These are phyloP conservation scores for Centrapalus pauciflorus DNA, from an alignment of 129 eudicot genomes.

Conservation along the genomic window DNA sequence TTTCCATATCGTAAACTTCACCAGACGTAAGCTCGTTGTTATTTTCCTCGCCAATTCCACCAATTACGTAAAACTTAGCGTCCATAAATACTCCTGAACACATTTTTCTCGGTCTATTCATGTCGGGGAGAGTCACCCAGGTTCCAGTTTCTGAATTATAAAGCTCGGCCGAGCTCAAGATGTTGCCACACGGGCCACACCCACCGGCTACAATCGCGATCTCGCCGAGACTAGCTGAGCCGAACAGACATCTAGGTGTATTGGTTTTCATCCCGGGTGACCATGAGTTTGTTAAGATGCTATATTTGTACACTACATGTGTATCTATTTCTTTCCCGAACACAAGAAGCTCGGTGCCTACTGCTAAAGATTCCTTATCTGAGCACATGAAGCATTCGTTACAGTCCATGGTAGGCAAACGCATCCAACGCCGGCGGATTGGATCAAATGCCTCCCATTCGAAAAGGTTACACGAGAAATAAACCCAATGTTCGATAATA, in stretches of 20 bases:
- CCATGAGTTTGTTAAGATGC: constrained; percentile 70
- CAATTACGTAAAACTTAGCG: constrained; percentile 62
- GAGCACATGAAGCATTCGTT: constrained; percentile 67
- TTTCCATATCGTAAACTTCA: constrained; percentile 51
- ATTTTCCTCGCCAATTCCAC: constrained; percentile 56
- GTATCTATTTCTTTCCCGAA: constrained; percentile 60
- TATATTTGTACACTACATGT: constrained; percentile 59
- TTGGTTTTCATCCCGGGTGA: constrained; percentile 44
- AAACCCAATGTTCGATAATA: constrained; percentile 73
- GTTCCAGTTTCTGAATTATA: constrained; percentile 59
- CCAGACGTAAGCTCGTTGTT: constrained; percentile 50
- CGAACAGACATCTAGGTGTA: constrained; percentile 67
- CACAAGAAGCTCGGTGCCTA: constrained; percentile 75
- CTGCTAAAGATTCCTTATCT: constrained; percentile 84
- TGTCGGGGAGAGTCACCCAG: constrained; percentile 63
- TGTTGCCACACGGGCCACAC: constrained; percentile 52
- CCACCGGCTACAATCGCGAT: constrained; percentile 70
- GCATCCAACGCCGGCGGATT: constrained; percentile 55
- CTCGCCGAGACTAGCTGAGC: constrained; percentile 58
- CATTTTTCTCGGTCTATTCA: constrained; percentile 65
- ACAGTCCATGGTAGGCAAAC: constrained; percentile 54
- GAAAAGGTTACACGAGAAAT: constrained; percentile 57
- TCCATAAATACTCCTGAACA: constrained; percentile 77
- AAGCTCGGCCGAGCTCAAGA: constrained; percentile 60
- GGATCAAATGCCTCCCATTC: constrained; percentile 93